Conservation (phyloP, 2,329 filamentous ascomycete genomes). For the Hypoxylon sp. region DNA sequence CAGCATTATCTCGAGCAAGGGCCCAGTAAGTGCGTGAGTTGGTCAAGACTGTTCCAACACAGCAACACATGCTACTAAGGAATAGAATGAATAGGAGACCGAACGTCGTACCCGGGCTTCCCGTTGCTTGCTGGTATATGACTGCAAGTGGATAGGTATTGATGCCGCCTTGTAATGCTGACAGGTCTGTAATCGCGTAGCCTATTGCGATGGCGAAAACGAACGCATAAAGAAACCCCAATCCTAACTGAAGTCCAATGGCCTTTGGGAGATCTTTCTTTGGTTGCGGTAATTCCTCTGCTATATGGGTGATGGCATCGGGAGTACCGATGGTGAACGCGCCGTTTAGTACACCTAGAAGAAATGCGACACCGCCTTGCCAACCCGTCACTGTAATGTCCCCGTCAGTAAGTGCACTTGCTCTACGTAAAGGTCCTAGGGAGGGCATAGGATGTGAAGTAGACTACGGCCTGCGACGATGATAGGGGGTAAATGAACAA, state of each 20-base stretch:
- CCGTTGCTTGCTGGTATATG: conserved; percentile 73
- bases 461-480: neutral
- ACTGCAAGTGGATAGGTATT: conserved; percentile 73
- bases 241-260: conserved; percentile 65
- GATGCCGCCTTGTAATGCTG: conserved; percentile 65
- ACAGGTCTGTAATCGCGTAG: conserved; percentile 71
- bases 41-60: conserved; percentile 67
- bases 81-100: conserved; percentile 72
- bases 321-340: conserved; percentile 77
- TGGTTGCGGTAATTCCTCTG: conserved; percentile 70
- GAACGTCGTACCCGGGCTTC: conserved; percentile 65
- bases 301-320: conserved; percentile 74
- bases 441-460: neutral
- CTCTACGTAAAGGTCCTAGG: neutral
- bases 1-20: conserved; percentile 72
- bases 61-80: conserved; percentile 65
- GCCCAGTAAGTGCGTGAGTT: conserved; percentile 65
- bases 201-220: conserved; percentile 65
- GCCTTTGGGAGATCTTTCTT: conserved; percentile 65
- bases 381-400: conserved; percentile 61
- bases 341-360: conserved; percentile 76
- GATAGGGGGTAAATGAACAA: no score
- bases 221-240: conserved; percentile 65
- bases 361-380: conserved; percentile 74
- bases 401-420: conserved; percentile 9